Evolutionary conservation across 305 asterid genomes (phyloP).

Genomic region (Caryopteris hybrid): DNA sequence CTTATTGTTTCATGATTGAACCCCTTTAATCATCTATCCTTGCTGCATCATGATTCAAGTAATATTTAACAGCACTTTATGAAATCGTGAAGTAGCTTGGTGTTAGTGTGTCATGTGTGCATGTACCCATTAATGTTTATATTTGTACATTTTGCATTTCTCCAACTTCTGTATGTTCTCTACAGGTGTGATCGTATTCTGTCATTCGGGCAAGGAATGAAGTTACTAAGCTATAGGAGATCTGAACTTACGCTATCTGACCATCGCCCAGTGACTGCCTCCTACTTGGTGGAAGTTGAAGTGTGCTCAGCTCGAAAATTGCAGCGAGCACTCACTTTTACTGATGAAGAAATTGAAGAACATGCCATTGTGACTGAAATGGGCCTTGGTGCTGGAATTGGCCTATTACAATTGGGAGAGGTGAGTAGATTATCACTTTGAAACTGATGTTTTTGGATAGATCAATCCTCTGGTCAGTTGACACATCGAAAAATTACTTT

Average conservation of each 20-base stretch:
- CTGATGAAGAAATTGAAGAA: constrained; percentile 79
- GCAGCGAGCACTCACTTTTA: constrained; percentile 83
- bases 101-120: background rate
- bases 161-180: background rate
- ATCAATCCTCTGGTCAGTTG: too few relatives aligned
- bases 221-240: constrained; percentile 62
- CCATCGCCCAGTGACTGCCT: constrained; percentile 87
- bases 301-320: constrained; percentile 76
- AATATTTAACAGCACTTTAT: background rate
- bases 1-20: background rate
- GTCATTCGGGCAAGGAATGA: constrained; percentile 72
- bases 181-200: constrained; percentile 92
- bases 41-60: too few relatives aligned
- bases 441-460: background rate
- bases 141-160: background rate
- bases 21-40: background rate
- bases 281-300: constrained; percentile 78
- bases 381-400: constrained; percentile 30
- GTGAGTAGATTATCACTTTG: constrained; percentile 32
- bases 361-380: constrained; percentile 43
- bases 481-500: too few relatives aligned
- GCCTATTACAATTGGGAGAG: constrained; percentile 37
- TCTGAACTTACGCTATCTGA: constrained; percentile 75
- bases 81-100: too few relatives aligned
- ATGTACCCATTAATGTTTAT: background rate